Base-by-base conservation (phyloP, 352 stramenopile species). In the Pythium oligandrum region DNA sequence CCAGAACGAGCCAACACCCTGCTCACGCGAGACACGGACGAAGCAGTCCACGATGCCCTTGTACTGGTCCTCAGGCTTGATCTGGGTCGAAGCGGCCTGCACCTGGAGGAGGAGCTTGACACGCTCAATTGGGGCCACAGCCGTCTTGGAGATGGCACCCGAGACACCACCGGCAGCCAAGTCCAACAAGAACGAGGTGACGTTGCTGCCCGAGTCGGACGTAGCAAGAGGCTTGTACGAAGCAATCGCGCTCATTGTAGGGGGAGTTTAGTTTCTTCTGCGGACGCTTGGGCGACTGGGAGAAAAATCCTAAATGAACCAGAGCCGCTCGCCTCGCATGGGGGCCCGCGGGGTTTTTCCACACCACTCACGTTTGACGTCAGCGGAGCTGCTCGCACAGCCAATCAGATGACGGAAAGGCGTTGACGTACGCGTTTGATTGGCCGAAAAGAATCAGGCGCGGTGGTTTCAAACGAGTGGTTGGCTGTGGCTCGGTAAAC, bases 51-150 rank as follows among this genome's bases (percentile, higher is more conserved):
- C 66, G 53, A 95, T 89, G 61, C 86, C 86, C 72, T 94, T 95
- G 83, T 97, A 96, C 69, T 93, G 88, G 75, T 94, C 78, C 68
- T 95, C 82, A 4, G 81, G 75, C 79, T 93, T 94, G 69, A 97
- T 96, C 71, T 95, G 83, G 53, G 84, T 81, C 66, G 86, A 95
- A 3, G 83, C 86, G 33, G 85, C 80, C 72, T 97, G 89, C 54
- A 96, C 86, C 75, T 97, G 89, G 51, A 97, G 78, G 5, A 97
- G 74, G 47, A 97, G 83, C 79, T 97, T 96, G 30, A 96, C 86
- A 66, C 89, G 84, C 68, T 96, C 87, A 48, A 96, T 93, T 52
- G 87, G 87, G 44, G 87, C 89, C 38, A 96, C 84, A 35, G 83
- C 78, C 42, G 89, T 96, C 83, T 97, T 97, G 53, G 86, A 94